Percentiles rank a stretch among this genome's conserved stretches.
Evolutionary conservation across 805 yeast species (phyloP).

Genomic region (Starmerella tilneyi): DNA sequence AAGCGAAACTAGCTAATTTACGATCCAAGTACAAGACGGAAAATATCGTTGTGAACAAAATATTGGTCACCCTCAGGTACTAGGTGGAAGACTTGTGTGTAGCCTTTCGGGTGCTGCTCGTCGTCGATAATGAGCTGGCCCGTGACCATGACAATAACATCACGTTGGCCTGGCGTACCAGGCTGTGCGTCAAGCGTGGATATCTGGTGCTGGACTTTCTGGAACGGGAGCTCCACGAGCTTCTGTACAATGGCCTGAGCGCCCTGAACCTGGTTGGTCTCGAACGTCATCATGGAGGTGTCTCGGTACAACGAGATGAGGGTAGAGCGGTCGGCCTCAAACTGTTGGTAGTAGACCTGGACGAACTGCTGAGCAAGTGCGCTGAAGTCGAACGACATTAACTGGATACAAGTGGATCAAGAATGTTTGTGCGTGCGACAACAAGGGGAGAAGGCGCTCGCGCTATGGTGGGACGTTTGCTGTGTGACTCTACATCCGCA

Average conservation of each 20-base stretch:
- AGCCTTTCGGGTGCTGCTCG: conserved; percentile 89
- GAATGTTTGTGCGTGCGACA: too few species aligned
- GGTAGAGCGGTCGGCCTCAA: conserved; percentile 84
- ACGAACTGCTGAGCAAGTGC: conserved; percentile 61
- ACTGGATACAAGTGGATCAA: too few species aligned
- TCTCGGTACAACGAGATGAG: conserved; percentile 92
- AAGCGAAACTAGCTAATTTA: background rate
- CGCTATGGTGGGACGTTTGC: conserved; percentile 2
- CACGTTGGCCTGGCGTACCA: conserved; percentile 74
- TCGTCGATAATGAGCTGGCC: conserved; percentile 90
- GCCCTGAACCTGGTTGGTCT: conserved; percentile 89
- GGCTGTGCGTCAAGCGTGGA: conserved; percentile 97
- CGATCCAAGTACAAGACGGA: conserved; percentile 49
- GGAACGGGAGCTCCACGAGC: conserved; percentile 78
- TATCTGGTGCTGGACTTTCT: conserved; percentile 84
- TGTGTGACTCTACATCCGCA: conserved; percentile 1
- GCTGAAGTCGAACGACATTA: conserved; percentile 29
- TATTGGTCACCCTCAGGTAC: conserved; percentile 85
- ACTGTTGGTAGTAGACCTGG: conserved; percentile 88
- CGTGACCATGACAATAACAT: conserved; percentile 93
- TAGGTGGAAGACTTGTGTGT: conserved; percentile 94
- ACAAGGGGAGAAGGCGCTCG: too few species aligned
- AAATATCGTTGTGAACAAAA: conserved; percentile 92
- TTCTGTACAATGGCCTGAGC: conserved; percentile 88
- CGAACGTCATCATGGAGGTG: conserved; percentile 95